Base-by-base conservation (phyloP, 495 filamentous ascomycete genomes). In the Cetradonia linearis region DNA sequence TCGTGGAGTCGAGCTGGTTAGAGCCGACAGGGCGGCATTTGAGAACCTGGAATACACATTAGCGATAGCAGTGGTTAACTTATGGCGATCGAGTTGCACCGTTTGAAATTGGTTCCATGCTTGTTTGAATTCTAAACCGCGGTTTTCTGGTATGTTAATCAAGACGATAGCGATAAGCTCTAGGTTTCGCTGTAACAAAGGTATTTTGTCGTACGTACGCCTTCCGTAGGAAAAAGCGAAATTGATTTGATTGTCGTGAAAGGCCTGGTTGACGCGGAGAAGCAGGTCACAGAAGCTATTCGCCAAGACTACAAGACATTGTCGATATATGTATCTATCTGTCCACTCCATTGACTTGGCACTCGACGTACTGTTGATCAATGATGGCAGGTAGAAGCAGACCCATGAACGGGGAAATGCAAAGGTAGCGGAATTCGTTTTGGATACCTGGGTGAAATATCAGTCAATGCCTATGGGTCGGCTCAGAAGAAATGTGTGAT, bases 281-380 rank as follows among this genome's bases (percentile, higher is more conserved):
- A 62, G 38, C n/a, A 56, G 9, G 13, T 13, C 27, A 48, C 60
- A 37, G 31, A 62, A 62, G 25, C 44, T 6, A 30, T 40, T 48
- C 2, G 25, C 27, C 18, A 57, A n/a, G 16, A 37, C 0, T 9
- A 57, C 9, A 6, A 62, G 53, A 30, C 60, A 62, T 38, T 62
- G 36, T 6, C n/a, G 60, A 8, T 62, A 62, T 48, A 20, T 27
- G 10, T 56, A 5, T 14, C 3, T 42, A 1, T 62, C 60, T 3
- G 31, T 23, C 23, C 11, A 23, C n/a, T 23, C 8, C 23, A 36
- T 0, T n/a, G 40, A 34, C 5, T 56, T 30, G 0, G 13, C 10
- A 11, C 4, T 11, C 6, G 9, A 14, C 0, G 16, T 5, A 10
- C 37, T 42, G 14, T 5, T 10, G 20, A 20, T 18, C 13, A 38